phyloP scores from a whole-genome alignment of 148 eudicot species.

The Cornus suecica region DNA sequence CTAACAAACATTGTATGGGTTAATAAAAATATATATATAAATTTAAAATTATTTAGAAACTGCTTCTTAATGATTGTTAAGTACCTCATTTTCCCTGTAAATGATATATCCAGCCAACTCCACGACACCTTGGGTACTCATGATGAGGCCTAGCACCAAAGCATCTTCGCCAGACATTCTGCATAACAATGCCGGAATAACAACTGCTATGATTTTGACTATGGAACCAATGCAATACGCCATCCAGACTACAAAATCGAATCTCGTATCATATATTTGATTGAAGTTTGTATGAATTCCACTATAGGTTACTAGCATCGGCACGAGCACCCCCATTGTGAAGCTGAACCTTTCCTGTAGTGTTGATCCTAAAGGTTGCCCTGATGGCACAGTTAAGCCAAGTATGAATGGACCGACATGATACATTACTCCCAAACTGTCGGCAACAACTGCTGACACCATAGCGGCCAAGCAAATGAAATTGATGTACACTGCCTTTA shows the following conservation, averaged over 20 bases:
- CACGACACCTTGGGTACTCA: slow-evolving; percentile 33
- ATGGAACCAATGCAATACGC: background rate
- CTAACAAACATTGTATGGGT: too few relatives aligned
- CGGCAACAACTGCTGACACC: slow-evolving; percentile 11
- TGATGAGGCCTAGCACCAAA: slow-evolving; percentile 18
- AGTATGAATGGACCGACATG: slow-evolving; percentile 27
- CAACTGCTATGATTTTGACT: slow-evolving; percentile 6
- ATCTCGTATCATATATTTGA: too few relatives aligned
- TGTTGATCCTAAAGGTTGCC: slow-evolving; percentile 30
- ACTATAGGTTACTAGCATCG: slow-evolving; percentile 20
- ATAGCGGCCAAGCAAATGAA: slow-evolving; percentile 15
- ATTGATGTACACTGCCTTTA: slow-evolving; percentile 16
- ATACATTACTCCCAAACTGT: slow-evolving; percentile 22
- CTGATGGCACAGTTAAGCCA: slow-evolving; percentile 24
- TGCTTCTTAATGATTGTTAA: background rate
- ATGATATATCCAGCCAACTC: slow-evolving; percentile 3
- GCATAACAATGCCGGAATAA: slow-evolving; percentile 17
- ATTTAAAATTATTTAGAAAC: too few relatives aligned
- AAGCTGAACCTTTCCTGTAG: slow-evolving; percentile 21
- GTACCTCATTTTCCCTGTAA: background rate
- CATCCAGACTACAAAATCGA: too few relatives aligned
- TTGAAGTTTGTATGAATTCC: slow-evolving; percentile 16
- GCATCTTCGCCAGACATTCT: slow-evolving; percentile 32
- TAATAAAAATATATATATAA: too few relatives aligned
- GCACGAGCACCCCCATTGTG: slow-evolving; percentile 17